Evolutionary conservation across 805 yeast genomes (phyloP), one percentile per base, ranked within the genome.

Genomic region (Hanseniaspora singularis): DNA sequence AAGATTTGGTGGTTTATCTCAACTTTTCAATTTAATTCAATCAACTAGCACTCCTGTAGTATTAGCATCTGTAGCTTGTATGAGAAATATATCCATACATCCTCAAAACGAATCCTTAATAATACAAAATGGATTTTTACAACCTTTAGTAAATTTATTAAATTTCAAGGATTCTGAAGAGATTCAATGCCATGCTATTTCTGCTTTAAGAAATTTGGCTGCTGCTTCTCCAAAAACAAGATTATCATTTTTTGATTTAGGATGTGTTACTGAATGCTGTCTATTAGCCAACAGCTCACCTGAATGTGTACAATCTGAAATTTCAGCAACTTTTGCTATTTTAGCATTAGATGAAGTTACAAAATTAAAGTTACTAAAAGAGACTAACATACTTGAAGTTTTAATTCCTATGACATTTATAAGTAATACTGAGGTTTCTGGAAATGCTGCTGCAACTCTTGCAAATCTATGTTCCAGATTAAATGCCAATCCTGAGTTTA

Each of bases 181-280:
- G 66, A 89, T 92, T 53, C 95, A 89, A 67, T 92, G 99, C 62
- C 99, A 92, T 65, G 94, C 97, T 2, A 95, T 92, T 24, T 88
- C 96, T 2, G 88, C 97, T 8, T 71, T 92, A 59, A 76, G 99
- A 64, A 92, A 92, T 63, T 72, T 92, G 56, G 98, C 98, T 18
- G 98, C 99, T 4, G 79, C 92, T 43, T 79, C 92, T 34, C 97
- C 92, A 67, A 78, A 86, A 61, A 89, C 89, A 59, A 79, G 96
- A 69, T 72, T 82, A 55, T 95, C 92, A 40, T 77, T 92, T 53
- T 75, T 92, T 52, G 94, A 87, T 52, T 94, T 96, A 12, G 96
- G 96, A 45, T 96, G 96, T 3, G 95, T 92, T 39, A 82, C 81
- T 53, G 87, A 88, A 64, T 88, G 95, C 64, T 84, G 82, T 62